These are phyloP conservation scores for Leccinum arenicola DNA, from an alignment of 768 basidiomycete species.

Conservation along the genomic window DNA sequence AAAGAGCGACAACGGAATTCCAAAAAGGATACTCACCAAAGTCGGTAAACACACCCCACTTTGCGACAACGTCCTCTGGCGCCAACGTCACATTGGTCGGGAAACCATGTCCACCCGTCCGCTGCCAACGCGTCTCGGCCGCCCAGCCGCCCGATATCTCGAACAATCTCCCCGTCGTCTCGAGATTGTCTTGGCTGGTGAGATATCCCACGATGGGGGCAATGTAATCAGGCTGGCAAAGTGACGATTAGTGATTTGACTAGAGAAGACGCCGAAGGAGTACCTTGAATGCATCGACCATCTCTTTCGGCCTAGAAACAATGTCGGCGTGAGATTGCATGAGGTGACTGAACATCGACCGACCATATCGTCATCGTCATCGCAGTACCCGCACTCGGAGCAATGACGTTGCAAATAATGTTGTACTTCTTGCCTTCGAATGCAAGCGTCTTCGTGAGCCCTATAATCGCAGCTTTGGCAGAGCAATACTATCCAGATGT, in stretches of 20 bases:
- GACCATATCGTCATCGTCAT: constrained; percentile 85
- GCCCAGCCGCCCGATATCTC: constrained; percentile 92
- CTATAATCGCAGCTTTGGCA: constrained; percentile 90
- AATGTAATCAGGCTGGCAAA: constrained; percentile 75
- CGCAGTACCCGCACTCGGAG: constrained; percentile 85
- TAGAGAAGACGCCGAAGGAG: not conserved
- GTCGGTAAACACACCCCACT: constrained; percentile 82
- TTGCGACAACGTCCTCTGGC: constrained; percentile 75
- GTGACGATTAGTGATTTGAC: not conserved
- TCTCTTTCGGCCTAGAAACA: constrained; percentile 63
- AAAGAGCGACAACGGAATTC: not conserved
- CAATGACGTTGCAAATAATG: constrained; percentile 86
- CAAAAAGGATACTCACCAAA: constrained; percentile 54
- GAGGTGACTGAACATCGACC: constrained; percentile 18
- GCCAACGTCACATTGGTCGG: constrained; percentile 69
- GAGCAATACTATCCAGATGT: constrained; percentile 65
- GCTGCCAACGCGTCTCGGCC: constrained; percentile 90
- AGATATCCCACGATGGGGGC: constrained; percentile 93
- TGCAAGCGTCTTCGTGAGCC: constrained; percentile 84
- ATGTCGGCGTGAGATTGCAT: not conserved
- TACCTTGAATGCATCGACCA: constrained; percentile 89
- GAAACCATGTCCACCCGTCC: constrained; percentile 85
- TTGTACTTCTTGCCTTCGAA: constrained; percentile 91
- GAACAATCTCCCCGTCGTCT: constrained; percentile 73
- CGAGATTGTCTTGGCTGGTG: constrained; percentile 74